Evolutionary conservation across 2,329 filamentous ascomycete species (phyloP).

Genomic region (Pestalotiopsis sp.): DNA sequence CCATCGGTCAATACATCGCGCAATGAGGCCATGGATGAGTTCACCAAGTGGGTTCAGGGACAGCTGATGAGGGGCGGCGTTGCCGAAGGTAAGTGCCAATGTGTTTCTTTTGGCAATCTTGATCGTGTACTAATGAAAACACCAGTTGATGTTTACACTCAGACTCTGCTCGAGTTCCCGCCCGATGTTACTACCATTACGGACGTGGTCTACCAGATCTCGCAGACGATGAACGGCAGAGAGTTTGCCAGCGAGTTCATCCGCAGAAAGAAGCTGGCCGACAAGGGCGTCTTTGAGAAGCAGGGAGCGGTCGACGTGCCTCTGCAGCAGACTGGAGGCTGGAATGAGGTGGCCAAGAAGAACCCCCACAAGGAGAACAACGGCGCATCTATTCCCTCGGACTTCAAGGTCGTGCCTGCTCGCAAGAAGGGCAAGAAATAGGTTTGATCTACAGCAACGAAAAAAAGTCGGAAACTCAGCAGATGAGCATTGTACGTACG

Average conservation of each 20-base stretch:
- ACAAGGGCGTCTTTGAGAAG: constrained; percentile 85
- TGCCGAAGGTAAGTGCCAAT: constrained; percentile 52
- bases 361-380: constrained; percentile 57
- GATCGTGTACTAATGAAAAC: constrained; percentile 32
- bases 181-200: constrained; percentile 80
- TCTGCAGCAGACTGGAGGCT: constrained; percentile 62
- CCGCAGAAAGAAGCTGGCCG: constrained; percentile 87
- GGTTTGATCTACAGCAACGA: background rate
- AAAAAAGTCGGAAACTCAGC: background rate
- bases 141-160: constrained; percentile 79
- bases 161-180: constrained; percentile 74
- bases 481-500: too few species aligned
- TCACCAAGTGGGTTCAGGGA: constrained; percentile 87
- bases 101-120: background rate
- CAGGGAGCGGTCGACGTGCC: constrained; percentile 47
- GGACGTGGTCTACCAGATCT: constrained; percentile 85
- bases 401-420: constrained; percentile 87
- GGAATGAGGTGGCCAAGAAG: constrained; percentile 98
- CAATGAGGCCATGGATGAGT: constrained; percentile 78
- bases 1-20: constrained; percentile 41
- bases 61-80: constrained; percentile 73
- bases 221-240: constrained; percentile 86
- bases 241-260: constrained; percentile 96
- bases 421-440: constrained; percentile 91
- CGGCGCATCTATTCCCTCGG: constrained; percentile 54